Percentiles rank a stretch among this genome's conserved stretches.
Evolutionary conservation across 2,329 filamentous ascomycete genomes (phyloP).

Genomic region (Hymenoscyphus linearis): DNA sequence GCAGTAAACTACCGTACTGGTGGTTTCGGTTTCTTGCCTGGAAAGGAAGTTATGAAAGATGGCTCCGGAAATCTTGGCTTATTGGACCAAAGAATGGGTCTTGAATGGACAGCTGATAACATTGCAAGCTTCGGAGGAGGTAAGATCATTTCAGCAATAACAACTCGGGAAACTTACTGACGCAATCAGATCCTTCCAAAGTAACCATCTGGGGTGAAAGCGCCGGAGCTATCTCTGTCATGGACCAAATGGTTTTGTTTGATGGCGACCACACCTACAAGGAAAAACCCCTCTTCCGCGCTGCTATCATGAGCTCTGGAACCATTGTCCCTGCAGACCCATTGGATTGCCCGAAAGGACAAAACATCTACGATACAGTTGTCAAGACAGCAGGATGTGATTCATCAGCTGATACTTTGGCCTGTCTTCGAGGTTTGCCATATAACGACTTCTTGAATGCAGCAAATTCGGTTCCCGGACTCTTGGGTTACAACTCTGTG

Average conservation of each 20-base stretch:
- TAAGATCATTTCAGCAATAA: not conserved
- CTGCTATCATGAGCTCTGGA: slow-evolving; percentile 73
- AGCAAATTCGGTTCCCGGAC: slow-evolving; percentile 62
- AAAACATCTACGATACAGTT: slow-evolving; percentile 59
- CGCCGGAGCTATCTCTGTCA: slow-evolving; percentile 66
- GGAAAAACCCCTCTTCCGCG: slow-evolving; percentile 68
- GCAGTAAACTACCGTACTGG: slow-evolving; percentile 73
- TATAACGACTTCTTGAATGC: slow-evolving; percentile 60
- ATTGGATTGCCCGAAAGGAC: slow-evolving; percentile 61
- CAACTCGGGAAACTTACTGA: not conserved
- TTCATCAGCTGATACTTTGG: slow-evolving; percentile 49
- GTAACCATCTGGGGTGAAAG: slow-evolving; percentile 42
- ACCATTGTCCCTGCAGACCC: slow-evolving; percentile 55
- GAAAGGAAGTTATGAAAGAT: slow-evolving; percentile 61
- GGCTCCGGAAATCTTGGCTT: slow-evolving; percentile 67
- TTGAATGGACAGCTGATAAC: slow-evolving; percentile 75
- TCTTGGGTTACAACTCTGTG: slow-evolving; percentile 63
- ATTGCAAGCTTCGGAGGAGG: slow-evolving; percentile 72
- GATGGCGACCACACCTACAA: slow-evolving; percentile 70
- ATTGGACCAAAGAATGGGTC: slow-evolving; percentile 64
- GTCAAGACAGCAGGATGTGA: slow-evolving; percentile 58
- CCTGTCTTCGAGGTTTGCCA: slow-evolving; percentile 57
- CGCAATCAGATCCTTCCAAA: slow-evolving; percentile 32
- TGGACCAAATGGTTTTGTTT: slow-evolving; percentile 71
- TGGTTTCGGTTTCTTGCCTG: slow-evolving; percentile 69